Percentiles rank a stretch among this genome's conserved stretches.
phyloP scores from a whole-genome alignment of 2,329 filamentous ascomycete genomes.

The Aspergillus thermomutatus region DNA sequence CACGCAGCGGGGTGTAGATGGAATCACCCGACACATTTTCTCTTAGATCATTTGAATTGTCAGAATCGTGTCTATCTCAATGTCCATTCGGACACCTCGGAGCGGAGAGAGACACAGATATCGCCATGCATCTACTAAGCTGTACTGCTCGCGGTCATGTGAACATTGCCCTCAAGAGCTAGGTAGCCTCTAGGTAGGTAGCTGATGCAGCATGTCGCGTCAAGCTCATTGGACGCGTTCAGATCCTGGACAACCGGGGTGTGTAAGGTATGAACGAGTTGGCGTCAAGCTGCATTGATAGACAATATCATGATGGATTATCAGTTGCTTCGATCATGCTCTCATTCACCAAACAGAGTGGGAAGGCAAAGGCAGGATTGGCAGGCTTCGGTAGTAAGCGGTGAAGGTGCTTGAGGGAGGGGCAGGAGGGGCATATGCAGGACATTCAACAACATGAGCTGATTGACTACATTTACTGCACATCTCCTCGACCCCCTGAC shows the following conservation, averaged over 20 bases:
- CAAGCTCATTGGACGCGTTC: background rate
- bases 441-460: conserved; percentile 3
- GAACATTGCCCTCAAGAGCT: conserved; percentile 6
- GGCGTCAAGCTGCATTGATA: background rate
- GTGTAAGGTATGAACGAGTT: background rate
- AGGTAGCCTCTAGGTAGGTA: background rate
- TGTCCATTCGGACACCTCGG: conserved; percentile 35
- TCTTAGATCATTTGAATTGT: conserved; percentile 5
- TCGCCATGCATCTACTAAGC: conserved; percentile 8
- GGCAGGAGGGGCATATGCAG: conserved; percentile 10
- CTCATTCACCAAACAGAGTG: background rate
- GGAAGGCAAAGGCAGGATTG: conserved; percentile 8
- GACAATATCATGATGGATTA: background rate
- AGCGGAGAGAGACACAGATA: conserved; percentile 11
- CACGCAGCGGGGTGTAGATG: conserved; percentile 3
- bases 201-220: background rate
- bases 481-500: conserved; percentile 8
- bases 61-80: conserved; percentile 26
- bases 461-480: conserved; percentile 11
- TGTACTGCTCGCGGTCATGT: conserved; percentile 18
- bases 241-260: background rate
- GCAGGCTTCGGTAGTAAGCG: conserved; percentile 11
- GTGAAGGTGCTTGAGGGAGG: conserved; percentile 8
- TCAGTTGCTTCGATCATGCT: background rate
- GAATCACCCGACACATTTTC: conserved; percentile 17